phyloP scores from a whole-genome alignment of 768 basidiomycete species.

The Podaxis pistillaris region DNA sequence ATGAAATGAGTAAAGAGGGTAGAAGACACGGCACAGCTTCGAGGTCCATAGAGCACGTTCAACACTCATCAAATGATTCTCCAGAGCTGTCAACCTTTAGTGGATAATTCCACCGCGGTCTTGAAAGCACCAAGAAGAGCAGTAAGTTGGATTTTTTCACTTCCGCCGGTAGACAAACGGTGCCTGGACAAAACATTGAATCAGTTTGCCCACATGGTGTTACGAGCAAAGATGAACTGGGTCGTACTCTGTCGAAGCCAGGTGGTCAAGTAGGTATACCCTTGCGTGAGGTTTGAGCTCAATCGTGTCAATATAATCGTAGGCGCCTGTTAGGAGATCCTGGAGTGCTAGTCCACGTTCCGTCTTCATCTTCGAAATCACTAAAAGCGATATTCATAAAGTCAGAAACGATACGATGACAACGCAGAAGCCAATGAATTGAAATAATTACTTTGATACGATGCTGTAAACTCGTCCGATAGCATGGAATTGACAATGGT shows the following conservation, averaged over 20 bases:
- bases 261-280: conserved; percentile 86
- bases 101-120: conserved; percentile 78
- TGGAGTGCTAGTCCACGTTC: conserved; percentile 94
- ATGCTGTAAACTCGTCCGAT: conserved; percentile 90
- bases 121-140: conserved; percentile 93
- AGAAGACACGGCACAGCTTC: background rate
- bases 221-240: background rate
- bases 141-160: conserved; percentile 91
- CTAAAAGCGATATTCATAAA: conserved; percentile 36
- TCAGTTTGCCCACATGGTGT: conserved; percentile 1
- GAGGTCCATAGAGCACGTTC: background rate
- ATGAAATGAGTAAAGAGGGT: background rate
- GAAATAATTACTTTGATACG: conserved; percentile 66
- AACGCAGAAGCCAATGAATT: background rate
- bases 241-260: conserved; percentile 94
- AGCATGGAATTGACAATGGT: conserved; percentile 94
- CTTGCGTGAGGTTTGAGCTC: conserved; percentile 85
- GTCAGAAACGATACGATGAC: conserved; percentile 4
- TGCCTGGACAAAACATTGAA: conserved; percentile 51
- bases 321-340: conserved; percentile 89
- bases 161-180: conserved; percentile 88
- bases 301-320: conserved; percentile 84
- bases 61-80: conserved; percentile 7
- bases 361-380: conserved; percentile 82
- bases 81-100: conserved; percentile 29